Evolutionary conservation across 257 asterid species (phyloP), one percentile per base, ranked within the genome.

Genomic region (Lavandula angustifolia): DNA sequence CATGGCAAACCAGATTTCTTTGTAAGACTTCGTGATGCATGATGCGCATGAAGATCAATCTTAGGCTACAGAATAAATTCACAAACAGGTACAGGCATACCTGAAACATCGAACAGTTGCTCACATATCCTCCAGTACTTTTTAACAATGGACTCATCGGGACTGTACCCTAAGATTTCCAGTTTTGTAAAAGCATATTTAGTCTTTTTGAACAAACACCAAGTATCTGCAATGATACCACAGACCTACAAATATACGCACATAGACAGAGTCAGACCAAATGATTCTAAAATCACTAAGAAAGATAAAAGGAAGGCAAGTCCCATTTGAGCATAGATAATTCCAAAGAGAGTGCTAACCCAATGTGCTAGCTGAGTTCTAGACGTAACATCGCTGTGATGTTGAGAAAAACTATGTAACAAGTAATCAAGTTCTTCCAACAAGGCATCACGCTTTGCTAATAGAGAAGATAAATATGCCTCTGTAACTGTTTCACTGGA

Each of bases 101-200:
- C 99, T 85, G 97, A 78, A 66, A 79, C 72, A 58, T 70, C 73
- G 54, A 90, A 87, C 67, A 84, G 85, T 50, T 73, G 86, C 81
- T 94, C 96, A 76, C 95, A 83, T 75, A 87, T 66, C 77, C 77
- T 79, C 97, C 97, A 94, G 81, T 82, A 94, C 64, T 82, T 86
- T 49, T 82, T 78, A 71, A 90, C 68, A 66, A 74, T 75, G 50
- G 82, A 55, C 54, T 79, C 81, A 38, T 84, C 85, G 16, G 97
- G 95, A 62, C 72, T 58, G 74, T 79, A 82, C 69, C 95, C 97
- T 49, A 94, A 78, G 32, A 76, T 67, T 69, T 86, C 95, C 82
- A 94, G 76, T 69, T 85, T 80, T 35, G 96, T 84, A 53, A 75
- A 76, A 40, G 79, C 83, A 80, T 77, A 94, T 71, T 73, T 85